phyloP scores from a whole-genome alignment of 805 yeast genomes.

The Saturnispora bothae region DNA sequence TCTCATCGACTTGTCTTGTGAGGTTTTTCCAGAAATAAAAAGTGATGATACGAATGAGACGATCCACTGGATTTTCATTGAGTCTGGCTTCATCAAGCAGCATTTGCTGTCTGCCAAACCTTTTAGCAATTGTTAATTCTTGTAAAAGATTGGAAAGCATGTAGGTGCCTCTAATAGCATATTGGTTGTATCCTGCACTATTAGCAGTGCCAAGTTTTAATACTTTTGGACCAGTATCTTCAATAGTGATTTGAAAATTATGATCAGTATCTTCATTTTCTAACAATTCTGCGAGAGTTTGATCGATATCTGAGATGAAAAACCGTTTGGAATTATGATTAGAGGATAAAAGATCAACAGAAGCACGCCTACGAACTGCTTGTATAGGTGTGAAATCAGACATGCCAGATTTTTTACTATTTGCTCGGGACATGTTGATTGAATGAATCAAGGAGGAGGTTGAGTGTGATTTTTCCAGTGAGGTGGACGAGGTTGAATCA shows the following conservation, averaged over 20 bases:
- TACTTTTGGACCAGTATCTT: constrained; percentile 79
- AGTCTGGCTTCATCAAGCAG: constrained; percentile 73
- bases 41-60: constrained; percentile 62
- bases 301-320: constrained; percentile 64
- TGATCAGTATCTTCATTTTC: constrained; percentile 76
- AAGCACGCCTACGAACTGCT: constrained; percentile 35
- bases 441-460: constrained; percentile 9
- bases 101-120: constrained; percentile 69
- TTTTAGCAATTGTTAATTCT: constrained; percentile 78
- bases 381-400: constrained; percentile 8
- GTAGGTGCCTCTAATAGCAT: constrained; percentile 77
- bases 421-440: constrained; percentile 4
- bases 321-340: constrained; percentile 35
- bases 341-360: constrained; percentile 40
- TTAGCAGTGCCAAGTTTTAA: constrained; percentile 71
- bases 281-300: constrained; percentile 58
- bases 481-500: background rate
- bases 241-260: constrained; percentile 76
- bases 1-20: constrained; percentile 58
- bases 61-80: constrained; percentile 76
- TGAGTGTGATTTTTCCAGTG: constrained; percentile 9
- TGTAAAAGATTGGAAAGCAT: constrained; percentile 80
- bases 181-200: constrained; percentile 68
- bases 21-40: constrained; percentile 73
- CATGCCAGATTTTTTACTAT: background rate